Evolutionary conservation across 106 monocot species (phyloP), one percentile per base, ranked within the genome.

Genomic region (Dioscorea zingiberensis): DNA sequence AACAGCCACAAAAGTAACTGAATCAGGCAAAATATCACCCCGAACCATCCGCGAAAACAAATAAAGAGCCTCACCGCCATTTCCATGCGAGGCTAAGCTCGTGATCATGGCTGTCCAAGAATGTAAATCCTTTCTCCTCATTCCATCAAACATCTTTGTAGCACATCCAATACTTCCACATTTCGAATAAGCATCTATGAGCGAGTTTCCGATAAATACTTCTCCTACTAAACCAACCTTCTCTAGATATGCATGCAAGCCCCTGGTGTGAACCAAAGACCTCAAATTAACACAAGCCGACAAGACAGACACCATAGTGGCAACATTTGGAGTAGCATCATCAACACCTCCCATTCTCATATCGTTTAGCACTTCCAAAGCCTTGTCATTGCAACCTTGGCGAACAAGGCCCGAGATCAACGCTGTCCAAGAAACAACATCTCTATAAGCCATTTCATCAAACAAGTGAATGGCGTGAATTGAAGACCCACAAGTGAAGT

Each of bases 101-200:
- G 64, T 63, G 27, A 88, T 84, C 66, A 81, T 59, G 7, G 87
- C 47, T 5, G 83, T 88, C 87, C 87, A 88, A 19, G 87, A 78
- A 70, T 69, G 75, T 59, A 81, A 26, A 21, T 88, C 84, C 47
- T 60, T 83, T 6, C 28, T 53, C 12, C 13, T 25, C 67, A 81
- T 81, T 11, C 18, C 9, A 58, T 75, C 30, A 58, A 91, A 91
- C 48, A 86, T 57, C 44, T 70, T 12, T 21, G 16, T 10, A 14
- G 79, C 73, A 26, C 29, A 56, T 23, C 1, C 29, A 21, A 84
- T 44, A 58, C 74, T 68, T 4, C 91, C 91, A 38, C 81, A 87
- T 47, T 91, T 91, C 1, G 66, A 71, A 61, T 87, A 91, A 14
- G 54, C 53, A 75, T 84, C 81, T 4, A 91, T 75, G 48, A 91